Conservation (phyloP, 202 grass and related monocot species). For the Elaeis oleifera region DNA sequence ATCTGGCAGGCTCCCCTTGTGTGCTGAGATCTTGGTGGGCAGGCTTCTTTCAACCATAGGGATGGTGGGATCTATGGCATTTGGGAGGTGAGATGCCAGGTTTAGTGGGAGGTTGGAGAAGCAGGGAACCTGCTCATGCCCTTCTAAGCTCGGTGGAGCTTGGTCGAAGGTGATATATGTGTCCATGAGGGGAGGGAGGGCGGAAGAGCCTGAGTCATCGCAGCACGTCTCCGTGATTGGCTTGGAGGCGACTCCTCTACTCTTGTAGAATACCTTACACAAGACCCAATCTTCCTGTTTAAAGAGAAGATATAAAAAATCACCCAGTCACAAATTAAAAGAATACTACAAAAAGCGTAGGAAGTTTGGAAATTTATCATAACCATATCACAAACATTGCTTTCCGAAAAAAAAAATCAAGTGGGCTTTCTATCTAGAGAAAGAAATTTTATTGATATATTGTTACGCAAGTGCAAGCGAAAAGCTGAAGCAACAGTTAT, state of each 20-base stretch:
- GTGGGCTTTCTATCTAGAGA: no score
- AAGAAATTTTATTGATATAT: no score
- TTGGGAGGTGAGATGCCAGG: neutral
- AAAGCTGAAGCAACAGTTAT: no score
- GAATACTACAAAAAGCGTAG: no score
- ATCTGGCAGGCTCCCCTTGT: constrained; percentile 20
- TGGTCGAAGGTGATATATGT: constrained; percentile 59
- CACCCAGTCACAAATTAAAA: no score
- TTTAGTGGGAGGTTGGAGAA: constrained; percentile 55
- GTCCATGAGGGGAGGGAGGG: constrained; percentile 68
- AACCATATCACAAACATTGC: no score
- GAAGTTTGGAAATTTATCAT: no score
- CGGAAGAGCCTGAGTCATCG: constrained; percentile 36
- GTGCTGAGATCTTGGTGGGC: constrained; percentile 21
- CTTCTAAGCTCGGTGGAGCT: constrained; percentile 42
- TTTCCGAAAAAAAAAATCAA: no score
- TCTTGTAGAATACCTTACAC: constrained; percentile 88
- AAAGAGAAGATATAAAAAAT: neutral
- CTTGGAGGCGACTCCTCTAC: constrained; percentile 37
- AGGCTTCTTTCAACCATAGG: constrained; percentile 28
- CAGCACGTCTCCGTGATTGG: constrained; percentile 35
- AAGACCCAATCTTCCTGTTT: constrained; percentile 93
- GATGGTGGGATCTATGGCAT: constrained; percentile 7
- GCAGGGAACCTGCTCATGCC: constrained; percentile 88
- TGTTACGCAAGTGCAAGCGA: no score